These are phyloP conservation scores for Omphalea diandra DNA, from an alignment of 441 rosid genomes.

Conservation along the genomic window DNA sequence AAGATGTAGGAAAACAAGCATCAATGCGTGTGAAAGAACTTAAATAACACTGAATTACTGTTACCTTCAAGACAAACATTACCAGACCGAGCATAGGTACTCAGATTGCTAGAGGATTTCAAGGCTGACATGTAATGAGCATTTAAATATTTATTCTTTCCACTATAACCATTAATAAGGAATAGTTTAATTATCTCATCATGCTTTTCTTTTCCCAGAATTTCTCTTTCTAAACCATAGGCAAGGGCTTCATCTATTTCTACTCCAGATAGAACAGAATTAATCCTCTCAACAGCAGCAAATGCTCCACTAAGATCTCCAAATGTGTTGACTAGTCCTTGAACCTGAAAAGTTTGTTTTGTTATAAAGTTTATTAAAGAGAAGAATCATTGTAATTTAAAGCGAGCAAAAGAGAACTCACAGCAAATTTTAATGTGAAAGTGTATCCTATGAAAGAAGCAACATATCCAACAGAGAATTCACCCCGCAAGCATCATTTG, in stretches of 20 bases:
- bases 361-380: conserved; percentile 19
- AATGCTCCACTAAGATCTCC: conserved; percentile 91
- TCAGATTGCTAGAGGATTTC: conserved; percentile 54
- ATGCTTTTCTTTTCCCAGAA: conserved; percentile 46
- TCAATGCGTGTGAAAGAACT: not conserved
- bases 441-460: conserved; percentile 97
- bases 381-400: conserved; percentile 16
- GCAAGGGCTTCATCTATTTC: conserved; percentile 93
- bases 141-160: conserved; percentile 37
- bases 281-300: conserved; percentile 90
- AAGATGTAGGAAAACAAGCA: not conserved
- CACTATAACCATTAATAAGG: conserved; percentile 46
- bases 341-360: conserved; percentile 53
- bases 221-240: conserved; percentile 80
- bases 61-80: conserved; percentile 82
- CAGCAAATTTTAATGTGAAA: conserved; percentile 88
- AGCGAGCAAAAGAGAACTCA: conserved; percentile 44
- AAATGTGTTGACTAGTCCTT: conserved; percentile 91
- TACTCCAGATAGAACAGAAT: conserved; percentile 66
- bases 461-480: conserved; percentile 80
- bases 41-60: conserved; percentile 11
- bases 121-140: conserved; percentile 68
- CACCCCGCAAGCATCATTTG: conserved; percentile 57
- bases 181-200: conserved; percentile 60
- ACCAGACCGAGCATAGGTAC: conserved; percentile 70